Evolutionary conservation across 164 flowering plant genomes (phyloP), one percentile per base, ranked within the genome.

Genomic region (Vitis labrusca): DNA sequence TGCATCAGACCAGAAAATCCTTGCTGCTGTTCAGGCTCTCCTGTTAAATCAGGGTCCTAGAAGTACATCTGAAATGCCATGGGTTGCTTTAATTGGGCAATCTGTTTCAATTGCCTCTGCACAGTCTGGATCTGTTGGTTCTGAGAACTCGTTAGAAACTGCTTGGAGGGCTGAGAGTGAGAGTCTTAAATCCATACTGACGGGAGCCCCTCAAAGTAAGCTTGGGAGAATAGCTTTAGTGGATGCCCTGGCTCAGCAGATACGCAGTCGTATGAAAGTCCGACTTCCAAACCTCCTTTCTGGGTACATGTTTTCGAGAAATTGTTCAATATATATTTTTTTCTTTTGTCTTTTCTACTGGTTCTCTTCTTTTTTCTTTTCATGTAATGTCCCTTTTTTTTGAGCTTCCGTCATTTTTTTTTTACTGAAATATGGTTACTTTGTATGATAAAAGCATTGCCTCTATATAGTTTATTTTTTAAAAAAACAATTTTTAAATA

Each of bases 141-240:
- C 92, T 64, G 99, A 96, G 64, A 96, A 69, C 79, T 93, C 99
- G 9, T 78, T 96, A 56, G 98, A 96, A 85, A 88, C 95, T 78
- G 99, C 98, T 54, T 93, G 99, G 99, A 85, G 87, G 51, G 99
- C 98, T 50, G 99, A 96, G 80, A 89, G 86, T 76, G 99, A 96
- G 73, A 96, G 98, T 74, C 84, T 96, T 10, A 96, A 92, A 74
- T 92, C 97, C 9, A 89, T 92, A 70, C 74, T 96, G 50, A 82
- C 94, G 19, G 94, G 97, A 68, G 97, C 94, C 16, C 99, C 99
- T 64, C 97, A 85, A 66, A 84, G 73, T 77, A 93, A 93, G 81
- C 97, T 96, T 69, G 99, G 99, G 7, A 87, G 99, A 77, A 16
- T 93, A 71, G 97, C 99, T 67, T 78, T 96, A 76, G 98, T 96